These are phyloP conservation scores for Hemisphaericaspora lyxosophila DNA, from an alignment of 1,139 yeast genomes.

Conservation along the genomic window DNA sequence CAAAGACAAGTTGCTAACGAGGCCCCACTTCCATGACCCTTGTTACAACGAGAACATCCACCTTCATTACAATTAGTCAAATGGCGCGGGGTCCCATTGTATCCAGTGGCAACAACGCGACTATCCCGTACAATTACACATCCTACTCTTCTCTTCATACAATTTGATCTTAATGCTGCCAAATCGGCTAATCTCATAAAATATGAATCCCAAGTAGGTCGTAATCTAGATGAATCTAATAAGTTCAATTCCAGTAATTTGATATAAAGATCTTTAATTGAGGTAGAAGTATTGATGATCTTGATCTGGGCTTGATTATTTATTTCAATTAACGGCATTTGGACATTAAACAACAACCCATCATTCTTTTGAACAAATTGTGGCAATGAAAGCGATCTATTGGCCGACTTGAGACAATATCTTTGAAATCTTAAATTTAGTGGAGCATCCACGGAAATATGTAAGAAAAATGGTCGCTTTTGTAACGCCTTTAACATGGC, in stretches of 20 bases:
- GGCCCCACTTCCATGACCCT: conserved; percentile 61
- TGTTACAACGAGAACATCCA: conserved; percentile 87
- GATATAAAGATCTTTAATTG: conserved; percentile 47
- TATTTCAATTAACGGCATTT: conserved; percentile 46
- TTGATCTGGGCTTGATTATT: conserved; percentile 59
- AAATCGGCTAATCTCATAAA: conserved; percentile 91
- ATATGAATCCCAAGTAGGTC: conserved; percentile 96
- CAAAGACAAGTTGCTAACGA: conserved; percentile 80
- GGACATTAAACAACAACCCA: conserved; percentile 33
- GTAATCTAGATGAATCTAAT: conserved; percentile 57
- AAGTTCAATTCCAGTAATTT: conserved; percentile 57
- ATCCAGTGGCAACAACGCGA: conserved; percentile 92
- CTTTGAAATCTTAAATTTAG: conserved; percentile 53
- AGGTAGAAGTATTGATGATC: conserved; percentile 57
- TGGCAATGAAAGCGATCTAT: conserved; percentile 24
- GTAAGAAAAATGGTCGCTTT: conserved; percentile 84
- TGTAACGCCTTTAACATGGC: conserved; percentile 49
- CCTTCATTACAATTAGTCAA: conserved; percentile 89
- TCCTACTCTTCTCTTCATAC: conserved; percentile 97
- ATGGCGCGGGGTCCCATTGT: conserved; percentile 95
- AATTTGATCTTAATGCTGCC: conserved; percentile 89
- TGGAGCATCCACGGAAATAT: conserved; percentile 79
- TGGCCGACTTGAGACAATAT: conserved; percentile 25
- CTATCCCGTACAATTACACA: conserved; percentile 88
- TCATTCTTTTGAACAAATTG: conserved; percentile 52